Base-by-base conservation (phyloP, 1,284 basidiomycete species). In the Irpex lacteus region DNA sequence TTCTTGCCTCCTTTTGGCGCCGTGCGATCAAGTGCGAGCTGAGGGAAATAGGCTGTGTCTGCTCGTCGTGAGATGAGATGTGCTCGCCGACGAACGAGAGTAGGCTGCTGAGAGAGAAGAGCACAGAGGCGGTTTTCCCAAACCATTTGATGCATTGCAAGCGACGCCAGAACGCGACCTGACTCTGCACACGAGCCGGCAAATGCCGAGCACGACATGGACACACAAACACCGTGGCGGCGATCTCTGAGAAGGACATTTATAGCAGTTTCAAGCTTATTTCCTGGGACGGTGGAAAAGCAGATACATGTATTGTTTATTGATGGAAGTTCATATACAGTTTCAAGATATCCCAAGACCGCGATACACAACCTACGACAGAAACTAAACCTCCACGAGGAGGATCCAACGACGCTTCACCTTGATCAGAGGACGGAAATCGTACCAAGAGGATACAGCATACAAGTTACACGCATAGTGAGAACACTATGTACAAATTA, bases 401-500 rank as follows among this genome's bases (percentile, higher is more conserved):
- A 26, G 26, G 4, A 26, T 26, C 26, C 26, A 26, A 26, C 26
- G 26, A 26, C 26, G 26, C 26, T 26, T 26, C 26, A 26, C 26
- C 26, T 26, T 26, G 26, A 26, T 26, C 26, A 26, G 3, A 26
- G 26, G 4, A 26, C 26, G 26, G 26, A 26, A 26, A 26, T 26
- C 26, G 4, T 26, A 26, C 26, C 26, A 3, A 26, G 26, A 26
- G 26, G n/a, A 26, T 8, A 53, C 21, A 53, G 18, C 50, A 56
- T 26, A 34, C 18, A 34, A 11, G 54, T 56, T 56, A 56, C 54
- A 56, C 9, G 2, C 54, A 56, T 32, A 36, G 54, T 52, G 54
- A 18, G 21, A 32, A 56, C 54, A 56, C 54, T 34, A 56, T 56
- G 54, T 56, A 36, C 54, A 36, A 32, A 56, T 56, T 56, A 36